Conservation (phyloP, 768 basidiomycete genomes). For the Megacollybia marginata region DNA sequence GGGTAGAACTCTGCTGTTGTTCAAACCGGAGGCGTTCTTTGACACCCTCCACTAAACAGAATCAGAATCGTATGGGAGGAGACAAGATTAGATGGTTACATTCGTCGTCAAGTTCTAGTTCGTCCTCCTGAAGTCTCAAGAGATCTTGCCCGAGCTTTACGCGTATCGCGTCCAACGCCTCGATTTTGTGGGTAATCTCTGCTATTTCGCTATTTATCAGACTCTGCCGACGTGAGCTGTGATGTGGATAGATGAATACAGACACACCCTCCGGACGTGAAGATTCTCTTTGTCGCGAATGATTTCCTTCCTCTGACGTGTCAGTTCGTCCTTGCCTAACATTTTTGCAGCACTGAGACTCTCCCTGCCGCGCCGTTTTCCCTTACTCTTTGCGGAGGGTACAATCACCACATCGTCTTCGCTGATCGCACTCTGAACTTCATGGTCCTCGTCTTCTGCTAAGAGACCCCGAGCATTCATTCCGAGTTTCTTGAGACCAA, state of each 20-base stretch:
- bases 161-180: slow-evolving; percentile 73
- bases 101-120: slow-evolving; percentile 95
- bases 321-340: slow-evolving; percentile 79
- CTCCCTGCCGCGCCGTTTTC: slow-evolving; percentile 51
- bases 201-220: slow-evolving; percentile 81
- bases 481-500: slow-evolving; percentile 77
- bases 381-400: slow-evolving; percentile 32
- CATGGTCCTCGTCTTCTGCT: slow-evolving; percentile 39
- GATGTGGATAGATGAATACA: neutral
- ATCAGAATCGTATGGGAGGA: slow-evolving; percentile 3
- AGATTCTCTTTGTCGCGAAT: slow-evolving; percentile 88
- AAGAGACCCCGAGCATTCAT: slow-evolving; percentile 73
- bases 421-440: slow-evolving; percentile 56
- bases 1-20: slow-evolving; percentile 22
- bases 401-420: slow-evolving; percentile 74
- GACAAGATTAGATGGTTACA: slow-evolving; percentile 38
- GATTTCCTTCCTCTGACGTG: slow-evolving; percentile 81
- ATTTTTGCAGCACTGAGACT: slow-evolving; percentile 63
- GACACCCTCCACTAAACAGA: slow-evolving; percentile 72
- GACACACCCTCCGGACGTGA: slow-evolving; percentile 75
- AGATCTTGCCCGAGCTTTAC: slow-evolving; percentile 76
- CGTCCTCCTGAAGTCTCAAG: slow-evolving; percentile 87
- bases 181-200: slow-evolving; percentile 88
- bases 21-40: slow-evolving; percentile 78
- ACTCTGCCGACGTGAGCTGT: slow-evolving; percentile 38